phyloP scores from a whole-genome alignment of 179 eudicot species.

The Actinidia chinensis region DNA sequence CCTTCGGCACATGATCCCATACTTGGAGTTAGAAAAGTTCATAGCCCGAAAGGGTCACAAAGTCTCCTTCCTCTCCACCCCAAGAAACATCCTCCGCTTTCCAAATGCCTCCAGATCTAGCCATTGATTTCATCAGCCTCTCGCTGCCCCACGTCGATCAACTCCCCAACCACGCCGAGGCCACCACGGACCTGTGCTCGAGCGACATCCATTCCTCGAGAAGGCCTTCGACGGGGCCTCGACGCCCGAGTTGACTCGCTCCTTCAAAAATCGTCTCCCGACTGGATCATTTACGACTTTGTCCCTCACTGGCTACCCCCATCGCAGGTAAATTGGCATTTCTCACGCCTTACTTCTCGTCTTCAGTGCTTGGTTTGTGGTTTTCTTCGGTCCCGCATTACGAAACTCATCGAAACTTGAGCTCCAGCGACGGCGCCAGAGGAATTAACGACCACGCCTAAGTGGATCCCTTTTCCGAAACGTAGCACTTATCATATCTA shows the following conservation, averaged over 20 bases:
- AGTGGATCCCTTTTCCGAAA: constrained; percentile 24
- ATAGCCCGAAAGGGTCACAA: constrained; percentile 26
- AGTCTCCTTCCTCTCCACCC: constrained; percentile 27
- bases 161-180: constrained; percentile 28
- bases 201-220: constrained; percentile 28
- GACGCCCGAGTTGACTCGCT: not conserved
- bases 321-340: constrained; percentile 14
- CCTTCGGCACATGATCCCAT: constrained; percentile 32
- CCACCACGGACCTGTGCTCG: constrained; percentile 31
- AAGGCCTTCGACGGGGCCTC: constrained; percentile 30
- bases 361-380: constrained; percentile 21
- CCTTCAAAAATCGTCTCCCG: constrained; percentile 16
- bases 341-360: not conserved
- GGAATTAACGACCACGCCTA: constrained; percentile 3
- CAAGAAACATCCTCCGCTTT: constrained; percentile 29
- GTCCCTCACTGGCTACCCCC: constrained; percentile 28
- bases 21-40: constrained; percentile 21
- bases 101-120: constrained; percentile 20
- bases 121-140: constrained; percentile 12
- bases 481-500: constrained; percentile 24
- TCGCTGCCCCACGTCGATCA: constrained; percentile 16
- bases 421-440: not conserved
- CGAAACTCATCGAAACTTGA: not conserved
- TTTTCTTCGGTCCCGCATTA: not conserved
- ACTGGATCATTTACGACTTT: constrained; percentile 38